Base-by-base conservation (phyloP, 179 eudicot species). In the Camellia oleifera region DNA sequence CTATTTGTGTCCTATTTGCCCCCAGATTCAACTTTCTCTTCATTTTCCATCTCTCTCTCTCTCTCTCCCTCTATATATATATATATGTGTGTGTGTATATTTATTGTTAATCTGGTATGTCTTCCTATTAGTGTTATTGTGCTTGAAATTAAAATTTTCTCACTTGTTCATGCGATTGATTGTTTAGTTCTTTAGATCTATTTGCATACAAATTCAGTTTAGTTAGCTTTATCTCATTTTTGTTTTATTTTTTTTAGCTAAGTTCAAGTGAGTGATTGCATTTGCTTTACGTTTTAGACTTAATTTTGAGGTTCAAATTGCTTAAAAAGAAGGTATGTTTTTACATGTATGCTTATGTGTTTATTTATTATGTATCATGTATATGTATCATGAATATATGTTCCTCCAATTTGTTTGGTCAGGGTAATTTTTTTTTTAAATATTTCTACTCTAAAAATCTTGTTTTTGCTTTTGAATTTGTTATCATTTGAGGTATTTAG, bases 181-280 rank as follows among this genome's bases (percentile, higher is more conserved):
- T 52, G 23, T 54, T 50, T 74, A 14, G 40, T n/a, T 11, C 10
- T 72, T 53, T 56, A 26, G 64, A 57, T 74, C 48, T 74, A 7
- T 26, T 56, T 15, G 17, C 7, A 52, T 77, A 13, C 18, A 44
- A 68, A 78, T 78, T 78, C 18, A 68, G 17, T 66, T 53, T 76
- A 64, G 4, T 44, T 45, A 45, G 20, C n/a, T 52, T 44, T 26
- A 8, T 64, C 12, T 12, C 5, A 32, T 11, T 6, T 12, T 72
- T 72, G 13, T 50, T 14, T 11, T 53, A 9, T 50, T 8, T 53
- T n/a, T 4, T 54, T 2, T 72, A 3, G 7, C 11, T 56, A 5
- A 6, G 20, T 72, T 72, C 13, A 12, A 20, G 60, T 72, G 20
- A 72, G n/a, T 20, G 17, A 52, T 56, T 54, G 77, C 46, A 54